These are phyloP conservation scores for Coniochaeta sp. DNA, from an alignment of 2,329 filamentous ascomycete genomes.

Conservation along the genomic window DNA sequence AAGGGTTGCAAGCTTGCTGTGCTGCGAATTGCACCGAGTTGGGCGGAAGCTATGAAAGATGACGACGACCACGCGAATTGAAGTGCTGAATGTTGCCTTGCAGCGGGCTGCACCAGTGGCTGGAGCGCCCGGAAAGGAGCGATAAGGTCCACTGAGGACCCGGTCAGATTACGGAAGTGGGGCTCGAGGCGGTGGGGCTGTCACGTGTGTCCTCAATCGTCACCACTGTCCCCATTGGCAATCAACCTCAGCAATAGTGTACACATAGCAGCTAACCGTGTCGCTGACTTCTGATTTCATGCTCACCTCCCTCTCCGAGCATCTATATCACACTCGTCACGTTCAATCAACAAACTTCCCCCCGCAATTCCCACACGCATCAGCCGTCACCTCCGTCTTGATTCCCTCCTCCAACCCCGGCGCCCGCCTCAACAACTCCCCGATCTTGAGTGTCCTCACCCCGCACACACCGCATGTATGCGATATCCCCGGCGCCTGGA, in stretches of 20 bases:
- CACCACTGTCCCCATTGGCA: no score
- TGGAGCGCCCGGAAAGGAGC: constrained; percentile 1
- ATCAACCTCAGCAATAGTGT: no score
- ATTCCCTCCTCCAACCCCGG: constrained; percentile 14
- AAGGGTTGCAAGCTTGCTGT: neutral
- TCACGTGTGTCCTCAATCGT: neutral
- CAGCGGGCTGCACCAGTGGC: neutral
- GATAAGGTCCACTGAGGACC: neutral
- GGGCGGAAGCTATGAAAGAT: neutral
- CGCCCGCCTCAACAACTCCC: constrained; percentile 27
- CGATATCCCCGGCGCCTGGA: constrained; percentile 46
- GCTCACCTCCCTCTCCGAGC: no score
- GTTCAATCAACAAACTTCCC: constrained; percentile 27
- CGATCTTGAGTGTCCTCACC: constrained; percentile 38
- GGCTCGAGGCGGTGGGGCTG: neutral
- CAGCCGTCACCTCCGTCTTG: constrained; percentile 13
- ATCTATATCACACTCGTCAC: no score
- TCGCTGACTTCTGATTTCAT: no score
- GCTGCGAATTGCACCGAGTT: neutral
- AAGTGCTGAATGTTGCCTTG: constrained; percentile 1
- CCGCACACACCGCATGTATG: constrained; percentile 49
- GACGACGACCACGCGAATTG: neutral
- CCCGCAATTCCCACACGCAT: constrained; percentile 24
- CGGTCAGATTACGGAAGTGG: neutral
- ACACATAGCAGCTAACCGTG: no score